Evolutionary conservation across 2,329 filamentous ascomycete species (phyloP).

Genomic region (Claviceps pusilla): DNA sequence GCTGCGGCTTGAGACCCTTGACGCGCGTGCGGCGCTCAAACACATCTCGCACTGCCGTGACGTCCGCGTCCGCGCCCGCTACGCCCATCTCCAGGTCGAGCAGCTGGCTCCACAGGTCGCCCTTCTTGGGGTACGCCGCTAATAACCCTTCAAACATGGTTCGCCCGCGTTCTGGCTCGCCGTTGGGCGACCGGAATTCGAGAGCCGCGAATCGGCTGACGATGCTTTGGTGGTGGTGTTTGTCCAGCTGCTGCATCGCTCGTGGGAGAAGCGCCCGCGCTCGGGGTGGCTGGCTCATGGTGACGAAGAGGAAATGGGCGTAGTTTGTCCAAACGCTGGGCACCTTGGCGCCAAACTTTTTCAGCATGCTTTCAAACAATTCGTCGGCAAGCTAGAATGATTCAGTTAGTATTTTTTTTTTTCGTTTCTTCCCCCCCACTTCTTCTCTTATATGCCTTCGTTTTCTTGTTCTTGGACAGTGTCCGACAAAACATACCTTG

Average conservation of each 20-base stretch:
- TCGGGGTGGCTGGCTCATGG: slow-evolving; percentile 51
- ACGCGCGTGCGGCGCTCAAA: slow-evolving; percentile 65
- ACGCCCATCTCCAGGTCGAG: slow-evolving; percentile 66
- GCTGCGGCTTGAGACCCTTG: slow-evolving; percentile 61
- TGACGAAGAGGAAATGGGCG: slow-evolving; percentile 78
- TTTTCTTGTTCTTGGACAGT: too few relatives aligned
- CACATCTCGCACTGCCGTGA: slow-evolving; percentile 50
- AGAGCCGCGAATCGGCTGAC: slow-evolving; percentile 81
- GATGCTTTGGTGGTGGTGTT: slow-evolving; percentile 48
- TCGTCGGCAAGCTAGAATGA: slow-evolving; percentile 63
- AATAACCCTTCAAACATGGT: slow-evolving; percentile 89
- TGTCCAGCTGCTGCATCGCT: slow-evolving; percentile 68
- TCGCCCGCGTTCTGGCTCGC: slow-evolving; percentile 77
- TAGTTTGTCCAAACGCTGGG: slow-evolving; percentile 87
- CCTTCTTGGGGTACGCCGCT: slow-evolving; percentile 70
- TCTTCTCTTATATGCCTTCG: too few relatives aligned
- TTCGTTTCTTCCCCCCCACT: too few relatives aligned
- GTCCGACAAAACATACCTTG: slow-evolving; percentile 41
- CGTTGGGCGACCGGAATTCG: slow-evolving; percentile 72
- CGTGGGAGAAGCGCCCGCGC: slow-evolving; percentile 66
- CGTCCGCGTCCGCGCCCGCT: slow-evolving; percentile 32
- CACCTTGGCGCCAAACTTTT: slow-evolving; percentile 72
- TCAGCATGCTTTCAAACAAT: slow-evolving; percentile 72
- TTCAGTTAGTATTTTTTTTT: not conserved
- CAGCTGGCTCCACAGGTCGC: slow-evolving; percentile 86